These are phyloP conservation scores for Ogataea polymorpha DNA, from an alignment of 805 yeast genomes.

Conservation along the genomic window DNA sequence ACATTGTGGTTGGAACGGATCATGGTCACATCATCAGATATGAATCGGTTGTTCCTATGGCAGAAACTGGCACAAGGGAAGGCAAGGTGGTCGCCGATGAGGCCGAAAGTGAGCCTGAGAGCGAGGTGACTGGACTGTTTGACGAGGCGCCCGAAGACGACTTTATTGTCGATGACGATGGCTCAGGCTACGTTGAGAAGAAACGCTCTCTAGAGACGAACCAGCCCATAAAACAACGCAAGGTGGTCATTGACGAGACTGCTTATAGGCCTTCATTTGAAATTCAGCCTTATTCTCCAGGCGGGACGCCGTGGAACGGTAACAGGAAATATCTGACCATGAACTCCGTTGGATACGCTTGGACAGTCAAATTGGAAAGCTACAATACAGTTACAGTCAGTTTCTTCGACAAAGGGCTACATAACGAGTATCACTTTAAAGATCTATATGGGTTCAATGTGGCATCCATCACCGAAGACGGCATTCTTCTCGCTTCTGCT, in stretches of 20 bases:
- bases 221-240: slow-evolving; percentile 9
- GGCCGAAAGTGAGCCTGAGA: slow-evolving; percentile 20
- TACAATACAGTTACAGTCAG: slow-evolving; percentile 77
- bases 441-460: slow-evolving; percentile 71
- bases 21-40: slow-evolving; percentile 38
- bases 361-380: slow-evolving; percentile 64
- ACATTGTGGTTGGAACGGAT: slow-evolving; percentile 41
- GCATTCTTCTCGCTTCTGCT: slow-evolving; percentile 56
- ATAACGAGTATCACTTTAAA: slow-evolving; percentile 80
- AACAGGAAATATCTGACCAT: slow-evolving; percentile 76
- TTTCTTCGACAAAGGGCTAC: slow-evolving; percentile 74
- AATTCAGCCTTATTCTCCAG: slow-evolving; percentile 73
- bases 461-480: slow-evolving; percentile 68
- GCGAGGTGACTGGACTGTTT: slow-evolving; percentile 31
- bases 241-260: slow-evolving; percentile 6
- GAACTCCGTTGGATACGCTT: slow-evolving; percentile 76
- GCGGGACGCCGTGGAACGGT: slow-evolving; percentile 78
- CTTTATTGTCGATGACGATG: slow-evolving; percentile 65
- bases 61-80: slow-evolving; percentile 17
- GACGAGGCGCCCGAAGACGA: slow-evolving; percentile 46
- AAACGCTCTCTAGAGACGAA: slow-evolving; percentile 12
- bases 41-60: slow-evolving; percentile 16
- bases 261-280: slow-evolving; percentile 25
- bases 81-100: slow-evolving; percentile 7
- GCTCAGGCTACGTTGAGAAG: slow-evolving; percentile 35